Evolutionary conservation across 1,284 basidiomycete species (phyloP), one percentile per base, ranked within the genome.

Genomic region (Microstroma glucosiphilum): DNA sequence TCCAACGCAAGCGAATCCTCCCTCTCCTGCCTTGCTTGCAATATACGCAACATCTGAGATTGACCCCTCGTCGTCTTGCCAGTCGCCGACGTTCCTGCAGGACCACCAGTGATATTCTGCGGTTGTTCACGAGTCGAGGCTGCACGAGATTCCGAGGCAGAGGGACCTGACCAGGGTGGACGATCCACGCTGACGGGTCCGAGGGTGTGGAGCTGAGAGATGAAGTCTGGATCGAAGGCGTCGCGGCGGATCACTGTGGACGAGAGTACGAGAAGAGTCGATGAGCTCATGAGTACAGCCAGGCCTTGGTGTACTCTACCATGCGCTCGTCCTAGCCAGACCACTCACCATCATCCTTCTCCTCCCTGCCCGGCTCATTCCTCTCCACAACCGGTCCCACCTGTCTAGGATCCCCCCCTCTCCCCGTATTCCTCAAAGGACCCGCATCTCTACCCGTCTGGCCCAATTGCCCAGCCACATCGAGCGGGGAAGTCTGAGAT

Each of bases 161-260:
- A 25, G 25, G 13, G 51, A 19, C 51, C 51, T 25, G 19, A 13
- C 51, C n/a, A 54, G 51, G 51, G n/a, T 19, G 51, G 51, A 13
- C 21, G 25, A 19, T 19, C 13, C 15, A 26, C 25, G 21, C 13
- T 15, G 15, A 54, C 51, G n/a, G 51, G 51, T 2, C 51, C 51
- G 21, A 54, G 51, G 21, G 13, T 17, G 51, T 54, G 19, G 3
- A 54, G 21, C 21, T 54, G 51, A 26, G n/a, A 23, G 51, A 54
- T 26, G 25, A 54, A 54, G 51, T 54, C 21, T 23, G 51, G 51
- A 21, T 54, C 51, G 21, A 54, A 54, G 51, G 51, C 51, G 25
- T 54, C 51, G 15, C 51, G 15, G 25, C 51, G 51, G 51, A 54
- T 26, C 21, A 25, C 51, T 54, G 51, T 19, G 21, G 51, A 23